Conservation (phyloP, 1,284 basidiomycete genomes). For the Pyrrhoderma lamaoense region DNA sequence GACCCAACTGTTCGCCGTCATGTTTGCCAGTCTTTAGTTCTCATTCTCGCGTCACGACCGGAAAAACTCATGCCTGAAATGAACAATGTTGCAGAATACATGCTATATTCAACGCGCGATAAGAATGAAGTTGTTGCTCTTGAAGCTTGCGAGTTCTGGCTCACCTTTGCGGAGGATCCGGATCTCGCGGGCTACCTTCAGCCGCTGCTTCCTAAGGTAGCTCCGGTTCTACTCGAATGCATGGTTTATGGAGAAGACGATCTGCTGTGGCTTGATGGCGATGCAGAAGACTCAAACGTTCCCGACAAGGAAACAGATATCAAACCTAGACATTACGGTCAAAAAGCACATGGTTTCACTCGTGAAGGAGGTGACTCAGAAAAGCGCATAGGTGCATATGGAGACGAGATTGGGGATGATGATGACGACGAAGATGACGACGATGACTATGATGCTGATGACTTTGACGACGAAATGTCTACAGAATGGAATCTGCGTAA, state of each 20-base stretch:
- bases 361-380: conserved; percentile 45
- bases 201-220: conserved; percentile 82
- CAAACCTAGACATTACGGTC: conserved; percentile 88
- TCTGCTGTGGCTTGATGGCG: conserved; percentile 91
- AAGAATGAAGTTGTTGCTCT: conserved; percentile 91
- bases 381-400: conserved; percentile 60
- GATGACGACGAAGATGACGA: conserved; percentile 80
- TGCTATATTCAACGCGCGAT: conserved; percentile 98
- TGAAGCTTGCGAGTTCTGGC: conserved; percentile 99
- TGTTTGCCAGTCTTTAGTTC: conserved; percentile 93
- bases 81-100: conserved; percentile 94
- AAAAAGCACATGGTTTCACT: conserved; percentile 78
- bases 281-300: conserved; percentile 82
- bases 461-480: conserved; percentile 94
- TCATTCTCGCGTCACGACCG: conserved; percentile 86
- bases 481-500: conserved; percentile 99
- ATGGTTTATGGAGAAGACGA: conserved; percentile 98
- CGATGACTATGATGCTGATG: conserved; percentile 82
- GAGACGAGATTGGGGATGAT: conserved; percentile 64
- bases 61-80: conserved; percentile 98
- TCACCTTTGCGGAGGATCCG: conserved; percentile 96
- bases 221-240: conserved; percentile 89
- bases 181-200: conserved; percentile 79
- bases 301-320: conserved; percentile 94
- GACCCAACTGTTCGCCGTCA: conserved; percentile 89